Evolutionary conservation across 2,329 filamentous ascomycete species (phyloP).

Genomic region (Aspergillus sp.): DNA sequence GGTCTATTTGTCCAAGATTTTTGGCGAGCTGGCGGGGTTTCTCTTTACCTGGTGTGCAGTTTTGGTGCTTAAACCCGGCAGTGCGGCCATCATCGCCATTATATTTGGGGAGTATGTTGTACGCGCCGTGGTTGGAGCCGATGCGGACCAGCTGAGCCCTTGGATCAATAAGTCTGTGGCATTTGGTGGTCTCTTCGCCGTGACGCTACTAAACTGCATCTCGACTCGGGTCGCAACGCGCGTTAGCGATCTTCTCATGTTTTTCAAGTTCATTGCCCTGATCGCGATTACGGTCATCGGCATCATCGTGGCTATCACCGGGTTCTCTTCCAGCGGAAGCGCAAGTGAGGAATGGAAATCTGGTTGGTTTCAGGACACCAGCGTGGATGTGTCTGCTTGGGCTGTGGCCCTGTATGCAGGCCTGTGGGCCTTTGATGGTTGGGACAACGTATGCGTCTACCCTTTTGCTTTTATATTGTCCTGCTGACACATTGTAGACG

Average conservation of each 20-base stretch:
- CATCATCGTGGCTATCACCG: slow-evolving; percentile 84
- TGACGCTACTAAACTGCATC: slow-evolving; percentile 85
- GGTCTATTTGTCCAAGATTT: slow-evolving; percentile 92
- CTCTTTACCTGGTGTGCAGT: slow-evolving; percentile 96
- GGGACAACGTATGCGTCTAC: slow-evolving; percentile 79
- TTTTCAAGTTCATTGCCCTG: slow-evolving; percentile 90
- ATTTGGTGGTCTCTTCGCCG: slow-evolving; percentile 68
- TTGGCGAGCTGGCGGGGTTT: slow-evolving; percentile 89
- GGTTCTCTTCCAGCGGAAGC: slow-evolving; percentile 71
- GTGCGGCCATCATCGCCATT: slow-evolving; percentile 90
- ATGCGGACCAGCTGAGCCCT: slow-evolving; percentile 73
- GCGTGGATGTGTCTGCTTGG: slow-evolving; percentile 76
- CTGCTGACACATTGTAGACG: slow-evolving; percentile 55
- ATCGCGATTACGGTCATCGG: slow-evolving; percentile 83
- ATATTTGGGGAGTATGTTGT: slow-evolving; percentile 99
- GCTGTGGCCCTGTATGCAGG: slow-evolving; percentile 93
- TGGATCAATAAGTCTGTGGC: slow-evolving; percentile 93
- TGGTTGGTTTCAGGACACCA: slow-evolving; percentile 87
- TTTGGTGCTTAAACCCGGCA: slow-evolving; percentile 88
- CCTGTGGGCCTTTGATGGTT: slow-evolving; percentile 96
- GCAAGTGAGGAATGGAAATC: slow-evolving; percentile 85
- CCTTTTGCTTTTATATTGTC: neutral
- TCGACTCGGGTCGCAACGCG: slow-evolving; percentile 86
- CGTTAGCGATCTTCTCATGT: slow-evolving; percentile 91
- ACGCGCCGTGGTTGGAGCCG: slow-evolving; percentile 79